Percentiles rank a stretch among this genome's conserved stretches.
Conservation (phyloP, 768 basidiomycete genomes). For the Boletus huronensis region DNA sequence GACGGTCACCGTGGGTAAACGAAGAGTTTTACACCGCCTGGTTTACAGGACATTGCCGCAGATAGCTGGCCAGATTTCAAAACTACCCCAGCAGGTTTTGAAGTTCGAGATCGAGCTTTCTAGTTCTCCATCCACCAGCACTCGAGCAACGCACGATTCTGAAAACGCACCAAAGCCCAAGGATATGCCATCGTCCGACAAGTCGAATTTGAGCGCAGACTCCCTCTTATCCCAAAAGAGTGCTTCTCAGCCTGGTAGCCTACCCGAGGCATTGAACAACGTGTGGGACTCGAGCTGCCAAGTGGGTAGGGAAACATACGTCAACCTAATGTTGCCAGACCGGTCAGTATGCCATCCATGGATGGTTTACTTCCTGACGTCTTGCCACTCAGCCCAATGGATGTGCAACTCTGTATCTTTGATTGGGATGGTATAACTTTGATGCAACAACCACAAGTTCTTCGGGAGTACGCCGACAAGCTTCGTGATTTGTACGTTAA, state of each 20-base stretch:
- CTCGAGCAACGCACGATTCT: not conserved
- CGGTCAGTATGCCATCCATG: conserved; percentile 36
- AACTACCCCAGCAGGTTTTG: conserved; percentile 25
- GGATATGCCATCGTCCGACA: not conserved
- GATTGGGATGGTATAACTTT: conserved; percentile 28
- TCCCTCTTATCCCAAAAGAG: not conserved
- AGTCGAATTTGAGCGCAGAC: not conserved
- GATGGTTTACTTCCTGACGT: conserved; percentile 1
- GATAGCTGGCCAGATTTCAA: conserved; percentile 2
- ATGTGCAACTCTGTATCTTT: conserved; percentile 48
- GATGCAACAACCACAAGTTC: conserved; percentile 37
- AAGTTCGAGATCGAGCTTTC: conserved; percentile 40
- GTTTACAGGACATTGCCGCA: conserved; percentile 41
- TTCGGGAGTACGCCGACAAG: conserved; percentile 40
- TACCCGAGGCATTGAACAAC: not conserved
- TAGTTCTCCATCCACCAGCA: not conserved
- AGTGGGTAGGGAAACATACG: conserved; percentile 34
- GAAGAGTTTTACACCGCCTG: conserved; percentile 43
- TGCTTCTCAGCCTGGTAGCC: not conserved
- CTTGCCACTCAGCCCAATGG: conserved; percentile 45
- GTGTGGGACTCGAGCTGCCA: conserved; percentile 28
- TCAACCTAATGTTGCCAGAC: conserved; percentile 57
- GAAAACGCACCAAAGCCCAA: not conserved
- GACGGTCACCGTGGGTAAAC: conserved; percentile 28
- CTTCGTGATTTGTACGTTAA: conserved; percentile 44